phyloP scores from a whole-genome alignment of 805 yeast genomes.

The Metschnikowia santaceciliae region DNA sequence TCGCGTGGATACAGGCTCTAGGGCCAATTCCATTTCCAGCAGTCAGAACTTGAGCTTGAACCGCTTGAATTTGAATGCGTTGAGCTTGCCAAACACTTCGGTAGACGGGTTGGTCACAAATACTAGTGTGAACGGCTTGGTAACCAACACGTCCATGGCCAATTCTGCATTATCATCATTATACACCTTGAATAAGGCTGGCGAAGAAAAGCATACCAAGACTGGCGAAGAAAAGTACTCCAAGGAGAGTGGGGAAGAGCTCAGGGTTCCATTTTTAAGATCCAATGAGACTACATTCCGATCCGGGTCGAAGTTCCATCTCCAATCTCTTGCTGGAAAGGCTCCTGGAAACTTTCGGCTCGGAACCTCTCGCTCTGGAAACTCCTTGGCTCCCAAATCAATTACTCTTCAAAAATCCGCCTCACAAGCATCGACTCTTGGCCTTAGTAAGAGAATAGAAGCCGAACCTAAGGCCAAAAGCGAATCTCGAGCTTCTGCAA shows the following conservation, averaged over 20 bases:
- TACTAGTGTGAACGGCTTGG: slow-evolving; percentile 37
- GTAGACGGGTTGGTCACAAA: slow-evolving; percentile 16
- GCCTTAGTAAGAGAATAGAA: neutral
- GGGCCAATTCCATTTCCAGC: neutral
- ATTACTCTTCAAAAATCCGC: neutral
- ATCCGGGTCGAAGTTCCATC: neutral
- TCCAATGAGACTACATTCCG: neutral
- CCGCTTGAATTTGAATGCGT: neutral
- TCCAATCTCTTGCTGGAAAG: neutral
- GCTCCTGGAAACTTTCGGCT: no score
- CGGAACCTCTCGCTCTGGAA: no score
- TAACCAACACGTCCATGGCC: slow-evolving; percentile 25
- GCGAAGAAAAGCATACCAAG: slow-evolving; percentile 6
- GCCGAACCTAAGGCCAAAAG: neutral
- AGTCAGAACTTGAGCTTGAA: neutral
- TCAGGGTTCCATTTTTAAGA: neutral
- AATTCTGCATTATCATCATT: slow-evolving; percentile 37
- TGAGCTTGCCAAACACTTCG: neutral
- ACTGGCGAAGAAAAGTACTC: neutral
- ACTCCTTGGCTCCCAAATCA: neutral
- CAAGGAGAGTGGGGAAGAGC: neutral
- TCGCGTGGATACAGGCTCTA: neutral
- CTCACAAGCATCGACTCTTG: no score
- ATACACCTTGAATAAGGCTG: slow-evolving; percentile 31
- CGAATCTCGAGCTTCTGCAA: slow-evolving; percentile 11